Conservation (phyloP, 169 alveolate species). For the Cryptosporidium felis region DNA sequence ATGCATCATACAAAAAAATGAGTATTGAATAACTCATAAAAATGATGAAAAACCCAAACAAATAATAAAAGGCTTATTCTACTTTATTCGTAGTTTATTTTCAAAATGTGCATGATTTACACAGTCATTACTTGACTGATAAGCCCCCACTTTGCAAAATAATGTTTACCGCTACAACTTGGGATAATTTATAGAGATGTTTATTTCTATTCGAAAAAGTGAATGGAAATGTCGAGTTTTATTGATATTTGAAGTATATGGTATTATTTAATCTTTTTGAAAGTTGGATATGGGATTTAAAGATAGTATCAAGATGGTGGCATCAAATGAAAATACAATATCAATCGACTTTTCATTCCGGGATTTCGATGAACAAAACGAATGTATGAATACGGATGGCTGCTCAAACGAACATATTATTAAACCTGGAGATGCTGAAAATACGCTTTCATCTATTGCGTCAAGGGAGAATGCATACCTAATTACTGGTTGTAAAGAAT, state of each 20-base stretch:
- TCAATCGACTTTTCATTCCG: constrained; percentile 9
- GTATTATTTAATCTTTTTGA: not conserved
- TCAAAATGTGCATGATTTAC: not conserved
- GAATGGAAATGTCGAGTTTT: not conserved
- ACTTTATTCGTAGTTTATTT: not conserved
- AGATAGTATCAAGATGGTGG: not conserved
- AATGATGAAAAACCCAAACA: not conserved
- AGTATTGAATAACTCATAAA: not conserved
- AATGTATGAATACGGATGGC: not conserved
- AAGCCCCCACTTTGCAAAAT: constrained; percentile 6
- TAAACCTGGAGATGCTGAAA: not conserved
- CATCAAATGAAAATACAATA: not conserved
- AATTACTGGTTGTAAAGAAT: constrained; percentile 12
- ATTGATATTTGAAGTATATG: not conserved
- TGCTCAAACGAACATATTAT: not conserved
- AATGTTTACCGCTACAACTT: constrained; percentile 1
- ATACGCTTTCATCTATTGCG: not conserved
- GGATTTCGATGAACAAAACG: not conserved
- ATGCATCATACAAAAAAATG: not conserved
- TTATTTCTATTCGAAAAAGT: not conserved
- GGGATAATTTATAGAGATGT: not conserved
- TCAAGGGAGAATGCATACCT: not conserved
- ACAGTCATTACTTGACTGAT: constrained; percentile 22
- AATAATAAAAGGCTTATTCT: too few relatives aligned
- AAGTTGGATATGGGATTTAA: too few relatives aligned